Evolutionary conservation across 2,329 filamentous ascomycete species (phyloP), one percentile per base, ranked within the genome.

Genomic region (Alternaria sp.): DNA sequence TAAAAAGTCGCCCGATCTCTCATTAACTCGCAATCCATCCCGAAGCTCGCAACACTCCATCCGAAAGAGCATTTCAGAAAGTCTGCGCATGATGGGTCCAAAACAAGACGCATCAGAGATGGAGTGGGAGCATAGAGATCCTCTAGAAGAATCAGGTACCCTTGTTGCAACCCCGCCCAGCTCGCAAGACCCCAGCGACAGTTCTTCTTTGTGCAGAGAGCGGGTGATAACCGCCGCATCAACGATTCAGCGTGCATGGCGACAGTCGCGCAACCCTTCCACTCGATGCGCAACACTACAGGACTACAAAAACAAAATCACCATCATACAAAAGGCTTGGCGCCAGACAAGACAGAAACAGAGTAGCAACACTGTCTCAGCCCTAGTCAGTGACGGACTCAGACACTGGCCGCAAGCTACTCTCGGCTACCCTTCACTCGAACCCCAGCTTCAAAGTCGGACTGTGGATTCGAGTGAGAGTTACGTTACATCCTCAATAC

Each of bases 251-350:
- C 72, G 73, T 13, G 72, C 76, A 24, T 78, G 74, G 75, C 62
- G 75, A n/a, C 67, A 68, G 26, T 61, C 67, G n/a, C 52, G 48
- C 28, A 39, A 31, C 8, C 50, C 55, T 4, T 59, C 62, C 10
- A 50, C 60, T 46, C 61, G 49, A 51, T 51, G 65, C 5, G 45
- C 69, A 52, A 65, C 73, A 17, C 70, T 78, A 29, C 69, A 69
- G 44, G 77, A 78, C 36, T 79, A 77, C 69, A 77, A 71, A 62
- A 67, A 72, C 13, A 79, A 77, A 40, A 75, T 79, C 14, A 75
- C 69, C 2, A 46, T 78, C 11, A 73, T 79, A 5, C 77, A 79
- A 48, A 75, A 73, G 45, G 66, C 71, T 14, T 79, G 77, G 77
- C 68, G 77, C 49, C 63, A 76, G 56, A 71, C 69, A 58, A 76